Conservation (phyloP, 2,329 filamentous ascomycete genomes). For the Sphaerostilbella broomeana region DNA sequence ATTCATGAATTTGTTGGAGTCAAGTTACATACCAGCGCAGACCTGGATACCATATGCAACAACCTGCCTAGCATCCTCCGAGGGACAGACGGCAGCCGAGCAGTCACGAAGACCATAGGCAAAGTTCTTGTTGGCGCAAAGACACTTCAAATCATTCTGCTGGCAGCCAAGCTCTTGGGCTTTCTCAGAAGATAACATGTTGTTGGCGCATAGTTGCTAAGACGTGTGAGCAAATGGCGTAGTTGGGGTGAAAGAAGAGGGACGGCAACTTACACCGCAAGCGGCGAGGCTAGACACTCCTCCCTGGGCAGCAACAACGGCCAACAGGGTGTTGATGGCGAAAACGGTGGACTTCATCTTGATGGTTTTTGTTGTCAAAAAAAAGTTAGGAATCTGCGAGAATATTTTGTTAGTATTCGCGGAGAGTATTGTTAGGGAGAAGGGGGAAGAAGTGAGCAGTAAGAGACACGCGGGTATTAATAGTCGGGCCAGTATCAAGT, state of each 20-base stretch:
- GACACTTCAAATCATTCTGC: slow-evolving; percentile 35
- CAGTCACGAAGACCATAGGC: slow-evolving; percentile 47
- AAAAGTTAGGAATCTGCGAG: slow-evolving; percentile 8
- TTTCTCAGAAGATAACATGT: slow-evolving; percentile 42
- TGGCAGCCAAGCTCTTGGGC: slow-evolving; percentile 40
- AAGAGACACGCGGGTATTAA: too few relatives aligned
- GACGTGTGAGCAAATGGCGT: slow-evolving; percentile 12
- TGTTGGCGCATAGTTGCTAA: slow-evolving; percentile 42
- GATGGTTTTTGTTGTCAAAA: slow-evolving; percentile 20
- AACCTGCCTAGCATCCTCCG: slow-evolving; percentile 29
- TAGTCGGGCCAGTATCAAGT: too few relatives aligned
- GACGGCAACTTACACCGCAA: slow-evolving; percentile 47
- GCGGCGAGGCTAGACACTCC: slow-evolving; percentile 35
- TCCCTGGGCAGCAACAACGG: slow-evolving; percentile 36
- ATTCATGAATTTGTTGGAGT: neutral
- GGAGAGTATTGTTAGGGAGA: neutral
- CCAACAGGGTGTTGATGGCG: slow-evolving; percentile 36
- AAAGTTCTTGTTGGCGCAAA: slow-evolving; percentile 43
- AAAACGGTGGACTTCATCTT: slow-evolving; percentile 47
- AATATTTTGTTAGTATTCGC: too few relatives aligned
- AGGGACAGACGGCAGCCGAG: slow-evolving; percentile 36
- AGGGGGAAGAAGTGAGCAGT: neutral
- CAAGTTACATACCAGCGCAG: slow-evolving; percentile 31
- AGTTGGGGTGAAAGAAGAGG: neutral
- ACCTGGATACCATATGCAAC: slow-evolving; percentile 33